These are phyloP conservation scores for Fusarium globosum DNA, from an alignment of 2,329 filamentous ascomycete genomes.

Conservation along the genomic window DNA sequence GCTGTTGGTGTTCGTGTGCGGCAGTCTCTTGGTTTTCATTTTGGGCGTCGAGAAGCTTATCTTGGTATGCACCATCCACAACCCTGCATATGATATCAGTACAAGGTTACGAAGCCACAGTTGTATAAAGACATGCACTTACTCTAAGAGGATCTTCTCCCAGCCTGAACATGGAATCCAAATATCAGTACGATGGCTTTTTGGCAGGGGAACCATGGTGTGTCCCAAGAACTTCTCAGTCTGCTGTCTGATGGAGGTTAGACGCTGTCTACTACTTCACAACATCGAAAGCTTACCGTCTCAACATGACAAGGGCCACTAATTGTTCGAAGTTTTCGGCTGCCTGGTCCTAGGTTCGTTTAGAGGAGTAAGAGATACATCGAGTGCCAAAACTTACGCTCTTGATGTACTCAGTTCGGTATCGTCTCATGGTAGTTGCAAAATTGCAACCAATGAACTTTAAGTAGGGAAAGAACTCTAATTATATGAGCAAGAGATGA, in stretches of 20 bases:
- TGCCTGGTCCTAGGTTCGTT: constrained; percentile 1
- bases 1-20: accelerated
- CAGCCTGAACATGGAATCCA: not conserved
- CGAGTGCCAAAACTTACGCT: not conserved
- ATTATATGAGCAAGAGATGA: not conserved
- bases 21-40: not conserved
- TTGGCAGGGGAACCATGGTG: not conserved
- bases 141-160: not conserved
- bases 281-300: constrained; percentile 1
- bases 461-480: constrained; percentile 53
- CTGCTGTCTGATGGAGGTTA: not conserved
- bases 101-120: accelerated
- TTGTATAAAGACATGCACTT: accelerated
- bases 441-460: constrained; percentile 46
- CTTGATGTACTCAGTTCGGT: constrained; percentile 35
- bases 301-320: constrained; percentile 42
- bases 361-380: not conserved
- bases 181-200: not conserved
- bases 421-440: not conserved
- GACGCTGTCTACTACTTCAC: not conserved
- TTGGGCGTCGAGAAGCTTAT: accelerated
- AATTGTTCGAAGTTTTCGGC: constrained; percentile 33
- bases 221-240: not conserved
- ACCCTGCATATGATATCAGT: accelerated
- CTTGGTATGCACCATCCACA: not conserved